phyloP scores from a whole-genome alignment of 768 basidiomycete species.

The Naematelia encephala region DNA sequence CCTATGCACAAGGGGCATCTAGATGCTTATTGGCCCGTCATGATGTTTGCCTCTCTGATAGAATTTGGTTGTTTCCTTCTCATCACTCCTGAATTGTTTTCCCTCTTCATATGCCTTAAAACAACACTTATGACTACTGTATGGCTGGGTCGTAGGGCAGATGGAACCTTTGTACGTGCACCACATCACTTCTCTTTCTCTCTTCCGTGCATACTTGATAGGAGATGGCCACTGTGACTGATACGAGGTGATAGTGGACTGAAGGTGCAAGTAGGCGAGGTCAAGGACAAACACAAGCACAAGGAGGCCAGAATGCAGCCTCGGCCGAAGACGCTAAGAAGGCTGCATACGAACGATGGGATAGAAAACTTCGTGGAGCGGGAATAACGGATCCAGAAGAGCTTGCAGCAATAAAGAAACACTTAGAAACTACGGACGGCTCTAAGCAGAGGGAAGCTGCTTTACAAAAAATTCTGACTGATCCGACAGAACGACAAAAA shows the following conservation, averaged over 20 bases:
- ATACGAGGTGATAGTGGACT: too few relatives aligned
- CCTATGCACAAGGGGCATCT: constrained; percentile 18
- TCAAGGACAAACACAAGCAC: background rate
- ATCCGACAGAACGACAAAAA: background rate
- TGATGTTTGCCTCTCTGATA: constrained; percentile 15
- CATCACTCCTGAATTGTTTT: constrained; percentile 36
- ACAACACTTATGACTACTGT: constrained; percentile 23
- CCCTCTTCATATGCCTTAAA: constrained; percentile 33
- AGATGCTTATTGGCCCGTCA: constrained; percentile 35
- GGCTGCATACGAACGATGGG: background rate
- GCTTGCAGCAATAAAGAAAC: background rate
- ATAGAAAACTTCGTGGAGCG: background rate
- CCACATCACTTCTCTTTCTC: background rate
- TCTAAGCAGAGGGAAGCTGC: background rate
- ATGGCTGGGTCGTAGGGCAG: constrained; percentile 25
- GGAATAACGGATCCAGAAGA: background rate
- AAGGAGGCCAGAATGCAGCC: background rate
- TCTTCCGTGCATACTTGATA: background rate
- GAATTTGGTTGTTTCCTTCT: constrained; percentile 27
- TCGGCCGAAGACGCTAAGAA: background rate
- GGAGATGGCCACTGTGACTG: too few relatives aligned
- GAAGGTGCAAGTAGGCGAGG: background rate
- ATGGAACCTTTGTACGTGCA: constrained; percentile 29
- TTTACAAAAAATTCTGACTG: background rate
- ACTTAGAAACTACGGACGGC: background rate